Percentiles rank a stretch among this genome's conserved stretches.
phyloP scores from a whole-genome alignment of 1,139 yeast species.

The Groenewaldozyma auringiensis region DNA sequence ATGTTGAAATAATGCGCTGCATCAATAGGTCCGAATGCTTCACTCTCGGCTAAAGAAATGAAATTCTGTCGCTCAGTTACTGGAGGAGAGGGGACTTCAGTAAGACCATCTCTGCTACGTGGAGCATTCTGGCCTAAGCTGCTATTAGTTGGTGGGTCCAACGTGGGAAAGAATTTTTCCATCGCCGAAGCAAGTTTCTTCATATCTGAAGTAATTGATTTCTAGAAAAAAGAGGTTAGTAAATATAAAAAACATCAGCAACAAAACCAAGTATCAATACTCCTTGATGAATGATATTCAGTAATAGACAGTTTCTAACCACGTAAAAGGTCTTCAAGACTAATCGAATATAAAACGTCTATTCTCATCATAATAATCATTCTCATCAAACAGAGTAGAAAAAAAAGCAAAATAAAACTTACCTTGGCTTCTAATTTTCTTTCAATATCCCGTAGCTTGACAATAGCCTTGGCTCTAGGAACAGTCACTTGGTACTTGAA shows the following conservation, averaged over 20 bases:
- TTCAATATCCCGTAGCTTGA: constrained; percentile 61
- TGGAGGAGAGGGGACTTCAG: constrained; percentile 91
- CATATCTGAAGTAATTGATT: constrained; percentile 24
- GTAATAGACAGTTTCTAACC: constrained; percentile 41
- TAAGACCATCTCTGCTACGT: constrained; percentile 32
- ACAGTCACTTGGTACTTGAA: constrained; percentile 72
- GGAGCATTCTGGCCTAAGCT: background rate
- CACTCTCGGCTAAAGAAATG: constrained; percentile 84
- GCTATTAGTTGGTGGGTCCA: background rate
- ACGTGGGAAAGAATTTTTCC: constrained; percentile 49
- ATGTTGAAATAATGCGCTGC: constrained; percentile 82
- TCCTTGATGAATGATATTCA: constrained; percentile 4
- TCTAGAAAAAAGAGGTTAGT: constrained; percentile 10
- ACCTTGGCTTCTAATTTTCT: constrained; percentile 52
- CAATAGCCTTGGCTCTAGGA: constrained; percentile 79
- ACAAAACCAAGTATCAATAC: background rate
- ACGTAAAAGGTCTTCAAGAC: constrained; percentile 65
- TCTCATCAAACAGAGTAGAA: background rate
- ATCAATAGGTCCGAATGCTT: constrained; percentile 95
- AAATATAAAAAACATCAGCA: background rate
- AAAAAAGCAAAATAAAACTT: constrained; percentile 32
- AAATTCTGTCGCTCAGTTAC: constrained; percentile 79
- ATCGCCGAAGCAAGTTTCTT: constrained; percentile 40
- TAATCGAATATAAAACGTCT: constrained; percentile 48
- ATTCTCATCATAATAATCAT: constrained; percentile 34